phyloP scores from a whole-genome alignment of 148 eudicot genomes.

The Cornus suecica region DNA sequence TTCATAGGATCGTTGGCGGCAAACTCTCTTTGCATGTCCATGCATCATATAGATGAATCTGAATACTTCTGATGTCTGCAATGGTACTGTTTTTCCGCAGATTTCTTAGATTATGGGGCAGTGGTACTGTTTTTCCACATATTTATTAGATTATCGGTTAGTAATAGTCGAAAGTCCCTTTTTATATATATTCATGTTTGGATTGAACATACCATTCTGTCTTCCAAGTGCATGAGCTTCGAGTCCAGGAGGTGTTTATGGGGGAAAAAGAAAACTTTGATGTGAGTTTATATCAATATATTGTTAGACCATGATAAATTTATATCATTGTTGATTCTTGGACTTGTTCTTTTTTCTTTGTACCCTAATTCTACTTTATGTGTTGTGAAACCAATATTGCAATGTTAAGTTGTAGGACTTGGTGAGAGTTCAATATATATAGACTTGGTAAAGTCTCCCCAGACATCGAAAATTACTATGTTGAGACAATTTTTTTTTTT shows the following conservation, averaged over 20 bases:
- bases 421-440: no score
- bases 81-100: not conserved
- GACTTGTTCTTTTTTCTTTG: no score
- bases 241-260: not conserved
- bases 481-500: no score
- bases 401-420: no score
- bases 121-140: not conserved
- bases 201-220: not conserved
- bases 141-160: not conserved
- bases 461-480: no score
- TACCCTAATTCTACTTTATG: no score
- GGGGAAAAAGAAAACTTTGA: not conserved
- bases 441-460: no score
- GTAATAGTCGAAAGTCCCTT: not conserved
- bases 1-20: slow-evolving; percentile 22
- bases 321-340: no score
- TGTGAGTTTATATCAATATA: no score
- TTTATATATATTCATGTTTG: not conserved
- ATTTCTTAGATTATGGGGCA: slow-evolving; percentile 2
- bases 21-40: slow-evolving; percentile 48
- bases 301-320: no score
- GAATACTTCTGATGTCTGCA: slow-evolving; percentile 3
- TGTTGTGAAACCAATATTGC: no score
- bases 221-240: not conserved
- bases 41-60: slow-evolving; percentile 21